A percentile compares a stretch with the other conserved stretches of the same genome.
Conservation (phyloP, 768 basidiomycete species). For the Rhodotorula toruloides region DNA sequence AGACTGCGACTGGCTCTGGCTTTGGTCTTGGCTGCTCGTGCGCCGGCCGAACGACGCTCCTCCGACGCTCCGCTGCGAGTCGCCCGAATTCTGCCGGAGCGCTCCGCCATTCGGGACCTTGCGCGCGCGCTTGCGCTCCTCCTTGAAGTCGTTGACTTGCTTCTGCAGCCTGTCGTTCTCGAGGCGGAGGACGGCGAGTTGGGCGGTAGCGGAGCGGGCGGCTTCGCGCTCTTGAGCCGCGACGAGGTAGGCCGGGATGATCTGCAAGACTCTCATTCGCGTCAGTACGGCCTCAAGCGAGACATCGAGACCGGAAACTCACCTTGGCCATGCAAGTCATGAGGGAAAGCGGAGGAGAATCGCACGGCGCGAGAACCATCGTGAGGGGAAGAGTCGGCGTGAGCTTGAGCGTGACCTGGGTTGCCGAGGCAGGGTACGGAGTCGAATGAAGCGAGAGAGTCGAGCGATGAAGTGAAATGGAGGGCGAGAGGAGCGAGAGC, state of each 20-base stretch:
- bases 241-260: conserved; percentile 1
- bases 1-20: too few relatives aligned
- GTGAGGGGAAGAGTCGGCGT: not conserved
- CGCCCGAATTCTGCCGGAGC: conserved; percentile 3
- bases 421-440: too few relatives aligned
- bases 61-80: not conserved
- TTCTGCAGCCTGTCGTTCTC: not conserved
- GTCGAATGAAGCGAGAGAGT: too few relatives aligned
- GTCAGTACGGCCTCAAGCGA: not conserved
- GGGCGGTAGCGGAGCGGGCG: not conserved
- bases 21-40: not conserved
- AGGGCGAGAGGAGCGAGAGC: too few relatives aligned
- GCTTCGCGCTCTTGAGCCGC: not conserved
- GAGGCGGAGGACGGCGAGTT: not conserved
- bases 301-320: not conserved
- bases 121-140: conserved; percentile 2
- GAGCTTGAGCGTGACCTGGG: conserved; percentile 3
- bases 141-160: too few relatives aligned
- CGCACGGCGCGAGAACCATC: not conserved
- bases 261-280: not conserved
- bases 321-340: not conserved
- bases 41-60: not conserved
- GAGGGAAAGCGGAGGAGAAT: not conserved
- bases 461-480: too few relatives aligned
- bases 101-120: not conserved